Percentiles rank a stretch among this genome's conserved stretches.
Conservation (phyloP, 2,329 filamentous ascomycete genomes). For the Raffaelea albimanens region DNA sequence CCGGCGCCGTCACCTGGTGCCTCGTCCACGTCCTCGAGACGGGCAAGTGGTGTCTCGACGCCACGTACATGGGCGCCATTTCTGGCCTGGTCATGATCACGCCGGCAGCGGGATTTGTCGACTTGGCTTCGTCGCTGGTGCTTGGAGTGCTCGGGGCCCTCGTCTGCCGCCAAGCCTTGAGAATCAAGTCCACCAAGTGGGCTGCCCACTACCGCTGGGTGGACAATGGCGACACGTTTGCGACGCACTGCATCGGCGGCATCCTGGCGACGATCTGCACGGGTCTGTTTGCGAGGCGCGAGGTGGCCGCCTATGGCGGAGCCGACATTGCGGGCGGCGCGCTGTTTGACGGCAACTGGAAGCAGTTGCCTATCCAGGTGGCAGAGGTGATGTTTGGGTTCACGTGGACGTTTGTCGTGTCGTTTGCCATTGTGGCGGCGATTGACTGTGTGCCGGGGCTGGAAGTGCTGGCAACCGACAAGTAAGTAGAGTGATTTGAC, state of each 20-base stretch:
- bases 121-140: constrained; percentile 18
- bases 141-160: constrained; percentile 5
- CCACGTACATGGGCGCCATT: constrained; percentile 61
- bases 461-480: constrained; percentile 7
- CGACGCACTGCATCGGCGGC: constrained; percentile 9
- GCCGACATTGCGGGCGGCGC: constrained; percentile 39
- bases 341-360: constrained; percentile 41
- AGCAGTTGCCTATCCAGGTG: constrained; percentile 20
- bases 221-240: constrained; percentile 10
- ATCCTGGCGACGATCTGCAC: constrained; percentile 7
- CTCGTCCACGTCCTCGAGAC: constrained; percentile 88
- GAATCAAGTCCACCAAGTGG: constrained; percentile 6
- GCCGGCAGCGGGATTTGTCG: constrained; percentile 59
- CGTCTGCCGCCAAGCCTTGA: constrained; percentile 5
- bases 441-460: constrained; percentile 9
- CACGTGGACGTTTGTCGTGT: constrained; percentile 4
- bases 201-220: constrained; percentile 7
- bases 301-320: constrained; percentile 17
- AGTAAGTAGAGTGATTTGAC: too few species aligned
- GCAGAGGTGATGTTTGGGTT: constrained; percentile 6
- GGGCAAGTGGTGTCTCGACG: constrained; percentile 78
- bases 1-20: constrained; percentile 86
- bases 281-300: constrained; percentile 5
- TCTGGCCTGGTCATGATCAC: constrained; percentile 62
- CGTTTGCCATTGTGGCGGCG: constrained; percentile 1